These are phyloP conservation scores for Cladosporium velox DNA, from an alignment of 2,329 filamentous ascomycete genomes.

Conservation along the genomic window DNA sequence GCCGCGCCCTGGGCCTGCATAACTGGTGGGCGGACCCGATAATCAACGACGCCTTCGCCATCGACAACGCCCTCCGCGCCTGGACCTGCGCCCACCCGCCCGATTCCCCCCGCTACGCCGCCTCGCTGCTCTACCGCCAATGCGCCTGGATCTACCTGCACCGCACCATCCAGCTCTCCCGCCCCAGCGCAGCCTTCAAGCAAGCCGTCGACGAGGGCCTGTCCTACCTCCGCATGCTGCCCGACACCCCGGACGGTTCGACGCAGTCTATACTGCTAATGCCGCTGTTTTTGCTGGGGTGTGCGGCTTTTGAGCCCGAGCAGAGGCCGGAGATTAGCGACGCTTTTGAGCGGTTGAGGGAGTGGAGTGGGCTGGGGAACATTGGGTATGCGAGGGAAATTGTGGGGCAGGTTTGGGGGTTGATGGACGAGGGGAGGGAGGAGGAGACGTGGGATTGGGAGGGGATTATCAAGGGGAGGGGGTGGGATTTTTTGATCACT, in stretches of 20 bases:
- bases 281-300: constrained; percentile 63
- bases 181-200: constrained; percentile 56
- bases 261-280: constrained; percentile 62
- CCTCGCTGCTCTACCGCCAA: constrained; percentile 62
- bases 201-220: constrained; percentile 61
- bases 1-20: constrained; percentile 63
- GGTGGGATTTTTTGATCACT: constrained; percentile 63
- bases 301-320: constrained; percentile 57
- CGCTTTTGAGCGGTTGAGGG: constrained; percentile 57
- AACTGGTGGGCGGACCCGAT: constrained; percentile 73
- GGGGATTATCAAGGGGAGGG: constrained; percentile 58
- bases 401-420: constrained; percentile 59
- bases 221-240: constrained; percentile 56
- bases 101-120: constrained; percentile 55
- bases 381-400: constrained; percentile 58
- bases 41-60: constrained; percentile 70
- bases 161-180: constrained; percentile 58
- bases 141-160: constrained; percentile 66
- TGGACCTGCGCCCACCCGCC: constrained; percentile 67
- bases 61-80: constrained; percentile 71
- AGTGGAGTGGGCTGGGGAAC: constrained; percentile 60
- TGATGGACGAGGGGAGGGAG: constrained; percentile 58
- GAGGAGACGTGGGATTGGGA: constrained; percentile 66
- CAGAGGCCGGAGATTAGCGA: constrained; percentile 58
- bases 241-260: constrained; percentile 40